Base-by-base conservation (phyloP, 306 rosid genomes). In the Vigna nakashimae region DNA sequence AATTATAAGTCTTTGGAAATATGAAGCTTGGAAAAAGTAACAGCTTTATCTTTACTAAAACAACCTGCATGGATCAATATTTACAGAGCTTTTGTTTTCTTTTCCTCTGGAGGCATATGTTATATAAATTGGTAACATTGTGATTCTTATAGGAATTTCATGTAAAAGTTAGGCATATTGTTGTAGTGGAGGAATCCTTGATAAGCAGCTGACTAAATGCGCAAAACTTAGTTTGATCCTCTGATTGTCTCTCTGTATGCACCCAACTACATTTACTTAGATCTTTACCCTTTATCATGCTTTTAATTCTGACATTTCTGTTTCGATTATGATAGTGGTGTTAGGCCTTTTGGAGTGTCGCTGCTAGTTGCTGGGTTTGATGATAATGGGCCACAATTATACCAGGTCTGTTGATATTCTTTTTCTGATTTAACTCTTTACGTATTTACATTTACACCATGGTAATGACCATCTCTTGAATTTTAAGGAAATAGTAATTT, bases 341-440 rank as follows among this genome's bases (percentile, higher is more conserved):
- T 92, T 51, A 90, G 99, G 89, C 99, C 99, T 18, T 95, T 95
- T 78, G 99, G 99, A 77, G 98, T 95, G 74, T 92, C 99, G 26
- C 80, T 95, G 48, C 90, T 95, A 79, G 92, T 92, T 81, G 97
- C 99, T 66, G 96, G 99, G 66, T 95, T 87, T 76, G 98, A 92
- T 82, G 94, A 91, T 81, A 91, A 89, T 38, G 99, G 99, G 13
- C 91, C 99, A 36, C 99, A 95, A 79, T 63, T 95, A 36, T 95
- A 86, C 86, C 99, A 92, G 99, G 99, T 95, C 70, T 71, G 28
- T 40, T 59, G 2, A 63, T 32, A 68, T 50, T 65, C 43, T 20
- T 26, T 52, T 43, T 73, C n/a, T n/a, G 14, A 69, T 82, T 28
- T 18, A 36, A 59, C 77, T 55, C 45, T 22, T 65, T 18, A 28